Evolutionary conservation across 495 filamentous ascomycete species (phyloP).

Genomic region (Pseudoneurospora amorphoporcata): DNA sequence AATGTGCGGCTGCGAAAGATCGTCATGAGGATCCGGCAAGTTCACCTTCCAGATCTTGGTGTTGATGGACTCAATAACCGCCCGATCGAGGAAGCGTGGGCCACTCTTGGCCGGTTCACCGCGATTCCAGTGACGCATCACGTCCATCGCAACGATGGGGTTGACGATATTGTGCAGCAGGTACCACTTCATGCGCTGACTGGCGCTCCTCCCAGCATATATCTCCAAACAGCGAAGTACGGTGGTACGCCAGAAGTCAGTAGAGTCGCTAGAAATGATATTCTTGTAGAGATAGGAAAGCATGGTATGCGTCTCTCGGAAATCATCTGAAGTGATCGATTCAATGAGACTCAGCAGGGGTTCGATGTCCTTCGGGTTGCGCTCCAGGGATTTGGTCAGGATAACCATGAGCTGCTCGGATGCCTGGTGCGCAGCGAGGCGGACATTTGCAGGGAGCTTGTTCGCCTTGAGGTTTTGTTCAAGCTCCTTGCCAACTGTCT

Average conservation of each 20-base stretch:
- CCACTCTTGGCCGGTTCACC: slow-evolving; percentile 39
- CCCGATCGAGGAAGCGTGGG: slow-evolving; percentile 73
- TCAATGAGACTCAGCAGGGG: slow-evolving; percentile 79
- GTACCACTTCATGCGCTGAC: slow-evolving; percentile 87
- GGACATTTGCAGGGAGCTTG: slow-evolving; percentile 55
- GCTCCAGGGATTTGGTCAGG: slow-evolving; percentile 64
- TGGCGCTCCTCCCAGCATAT: slow-evolving; percentile 64
- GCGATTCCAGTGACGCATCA: slow-evolving; percentile 56
- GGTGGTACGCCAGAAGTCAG: slow-evolving; percentile 79
- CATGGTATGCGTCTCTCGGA: slow-evolving; percentile 65
- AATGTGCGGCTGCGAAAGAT: slow-evolving; percentile 72
- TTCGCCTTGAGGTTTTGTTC: slow-evolving; percentile 60
- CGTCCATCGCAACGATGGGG: slow-evolving; percentile 94
- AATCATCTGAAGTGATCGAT: slow-evolving; percentile 68
- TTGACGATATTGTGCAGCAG: slow-evolving; percentile 88
- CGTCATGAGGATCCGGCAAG: slow-evolving; percentile 71
- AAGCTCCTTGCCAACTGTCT: slow-evolving; percentile 67
- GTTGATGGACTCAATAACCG: slow-evolving; percentile 83
- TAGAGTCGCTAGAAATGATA: slow-evolving; percentile 74
- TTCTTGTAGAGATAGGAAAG: slow-evolving; percentile 74
- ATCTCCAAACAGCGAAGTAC: slow-evolving; percentile 81
- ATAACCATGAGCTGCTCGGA: slow-evolving; percentile 82
- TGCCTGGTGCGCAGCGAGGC: slow-evolving; percentile 81
- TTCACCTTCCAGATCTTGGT: slow-evolving; percentile 91
- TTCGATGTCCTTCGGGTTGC: slow-evolving; percentile 71